Evolutionary conservation across 257 asterid species (phyloP).

Genomic region (Nicotiana tomentosiformis): DNA sequence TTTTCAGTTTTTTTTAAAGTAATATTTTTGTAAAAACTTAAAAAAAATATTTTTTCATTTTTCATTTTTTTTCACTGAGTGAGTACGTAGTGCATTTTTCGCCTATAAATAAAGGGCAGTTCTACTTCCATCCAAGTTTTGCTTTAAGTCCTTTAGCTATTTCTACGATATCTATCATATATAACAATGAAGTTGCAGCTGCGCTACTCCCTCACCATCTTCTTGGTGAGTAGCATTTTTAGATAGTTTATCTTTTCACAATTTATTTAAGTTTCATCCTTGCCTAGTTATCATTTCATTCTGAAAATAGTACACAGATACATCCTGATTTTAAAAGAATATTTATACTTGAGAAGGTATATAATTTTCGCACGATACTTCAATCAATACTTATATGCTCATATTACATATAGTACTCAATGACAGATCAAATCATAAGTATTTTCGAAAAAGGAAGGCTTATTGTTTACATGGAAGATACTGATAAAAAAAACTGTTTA

Average conservation of each 20-base stretch:
- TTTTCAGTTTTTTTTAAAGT: too few species aligned
- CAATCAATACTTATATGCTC: not conserved
- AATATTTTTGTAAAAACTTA: too few species aligned
- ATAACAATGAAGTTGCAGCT: not conserved
- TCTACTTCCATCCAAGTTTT: not conserved
- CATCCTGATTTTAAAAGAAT: too few species aligned
- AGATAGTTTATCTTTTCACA: not conserved
- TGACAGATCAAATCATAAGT: not conserved
- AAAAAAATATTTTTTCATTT: too few species aligned
- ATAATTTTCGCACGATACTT: too few species aligned
- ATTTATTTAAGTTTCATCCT: not conserved
- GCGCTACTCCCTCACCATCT: not conserved
- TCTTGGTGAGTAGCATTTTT: not conserved
- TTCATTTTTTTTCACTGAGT: not conserved
- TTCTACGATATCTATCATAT: not conserved
- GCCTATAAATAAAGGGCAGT: not conserved
- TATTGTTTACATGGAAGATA: not conserved
- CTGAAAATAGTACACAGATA: too few species aligned
- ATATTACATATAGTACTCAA: not conserved
- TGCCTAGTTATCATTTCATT: not conserved
- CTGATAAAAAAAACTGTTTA: not conserved
- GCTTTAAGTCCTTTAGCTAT: not conserved
- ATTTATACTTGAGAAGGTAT: too few species aligned
- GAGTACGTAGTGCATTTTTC: not conserved
- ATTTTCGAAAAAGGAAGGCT: not conserved